These are phyloP conservation scores for Epichloe brachyelytri DNA, from an alignment of 2,329 filamentous ascomycete genomes.

Conservation along the genomic window DNA sequence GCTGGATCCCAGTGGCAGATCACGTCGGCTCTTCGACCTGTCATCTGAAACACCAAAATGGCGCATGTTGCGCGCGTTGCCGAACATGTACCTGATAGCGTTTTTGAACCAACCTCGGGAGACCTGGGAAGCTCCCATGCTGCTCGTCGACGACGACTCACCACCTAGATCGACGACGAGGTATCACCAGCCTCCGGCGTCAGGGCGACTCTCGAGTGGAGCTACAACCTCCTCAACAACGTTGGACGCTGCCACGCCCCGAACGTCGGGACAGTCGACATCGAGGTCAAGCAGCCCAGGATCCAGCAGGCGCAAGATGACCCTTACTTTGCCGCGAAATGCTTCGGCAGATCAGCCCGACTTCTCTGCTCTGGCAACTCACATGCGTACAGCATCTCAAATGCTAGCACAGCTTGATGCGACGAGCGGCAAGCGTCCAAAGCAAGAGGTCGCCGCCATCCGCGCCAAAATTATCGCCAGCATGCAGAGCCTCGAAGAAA, in stretches of 20 bases:
- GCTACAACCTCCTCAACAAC: slow-evolving; percentile 46
- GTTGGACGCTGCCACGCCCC: slow-evolving; percentile 50
- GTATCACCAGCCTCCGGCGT: slow-evolving; percentile 16
- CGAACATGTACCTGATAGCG: slow-evolving; percentile 50
- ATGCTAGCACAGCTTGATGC: slow-evolving; percentile 77
- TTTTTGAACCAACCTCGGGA: slow-evolving; percentile 70
- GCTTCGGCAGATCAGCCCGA: slow-evolving; percentile 57
- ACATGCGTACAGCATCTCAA: slow-evolving; percentile 78
- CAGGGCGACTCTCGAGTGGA: slow-evolving; percentile 48
- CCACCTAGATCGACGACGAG: slow-evolving; percentile 15
- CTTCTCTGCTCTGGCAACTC: slow-evolving; percentile 69
- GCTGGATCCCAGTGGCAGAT: slow-evolving; percentile 41
- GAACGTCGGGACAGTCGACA: slow-evolving; percentile 54
- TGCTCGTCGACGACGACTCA: slow-evolving; percentile 43
- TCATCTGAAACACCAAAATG: slow-evolving; percentile 49
- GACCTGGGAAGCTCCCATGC: slow-evolving; percentile 64
- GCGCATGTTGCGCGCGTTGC: slow-evolving; percentile 26
- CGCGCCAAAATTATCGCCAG: slow-evolving; percentile 78
- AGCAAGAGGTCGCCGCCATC: slow-evolving; percentile 70
- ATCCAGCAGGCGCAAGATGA: slow-evolving; percentile 43
- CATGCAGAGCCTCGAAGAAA: slow-evolving; percentile 79
- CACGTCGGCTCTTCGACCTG: slow-evolving; percentile 53
- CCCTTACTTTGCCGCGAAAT: slow-evolving; percentile 41
- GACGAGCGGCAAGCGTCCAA: slow-evolving; percentile 67
- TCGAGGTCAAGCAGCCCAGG: slow-evolving; percentile 58